Conservation (phyloP, 805 yeast genomes). For the Vanderwaltozyma polyspora region DNA sequence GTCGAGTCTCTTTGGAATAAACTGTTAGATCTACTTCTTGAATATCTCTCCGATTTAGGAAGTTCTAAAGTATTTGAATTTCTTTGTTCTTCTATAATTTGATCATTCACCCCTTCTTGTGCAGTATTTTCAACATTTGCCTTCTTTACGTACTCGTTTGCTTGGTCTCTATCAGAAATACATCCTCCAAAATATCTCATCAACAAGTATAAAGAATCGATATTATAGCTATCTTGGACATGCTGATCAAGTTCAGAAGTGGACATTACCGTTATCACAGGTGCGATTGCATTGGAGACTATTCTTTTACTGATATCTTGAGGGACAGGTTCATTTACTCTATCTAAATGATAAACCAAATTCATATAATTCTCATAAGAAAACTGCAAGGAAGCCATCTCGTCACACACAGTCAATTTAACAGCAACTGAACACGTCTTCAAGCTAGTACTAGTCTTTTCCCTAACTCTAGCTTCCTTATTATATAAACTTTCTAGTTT, state of each 20-base stretch:
- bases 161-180: slow-evolving; percentile 26
- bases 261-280: slow-evolving; percentile 24
- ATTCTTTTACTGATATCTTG: slow-evolving; percentile 24
- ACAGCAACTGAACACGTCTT: too few species aligned
- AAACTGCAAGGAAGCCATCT: slow-evolving; percentile 2
- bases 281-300: slow-evolving; percentile 25
- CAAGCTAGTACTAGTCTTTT: too few species aligned
- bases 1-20: slow-evolving; percentile 24
- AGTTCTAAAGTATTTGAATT: not conserved
- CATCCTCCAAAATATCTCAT: slow-evolving; percentile 26
- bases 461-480: too few species aligned
- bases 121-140: not conserved
- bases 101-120: not conserved
- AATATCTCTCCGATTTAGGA: slow-evolving; percentile 1
- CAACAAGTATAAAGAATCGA: slow-evolving; percentile 24
- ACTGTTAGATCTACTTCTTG: slow-evolving; percentile 24
- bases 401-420: not conserved
- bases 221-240: slow-evolving; percentile 14
- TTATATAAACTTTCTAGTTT: too few species aligned
- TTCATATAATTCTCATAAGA: slow-evolving; percentile 26
- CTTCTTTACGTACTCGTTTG: slow-evolving; percentile 8
- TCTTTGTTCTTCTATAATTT: not conserved
- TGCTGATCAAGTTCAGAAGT: slow-evolving; percentile 22
- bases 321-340: slow-evolving; percentile 19
- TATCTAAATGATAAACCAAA: slow-evolving; percentile 19